phyloP scores from a whole-genome alignment of 225 moss, liverwort and hornwort genomes.

The Antitrichia curtipendula region DNA sequence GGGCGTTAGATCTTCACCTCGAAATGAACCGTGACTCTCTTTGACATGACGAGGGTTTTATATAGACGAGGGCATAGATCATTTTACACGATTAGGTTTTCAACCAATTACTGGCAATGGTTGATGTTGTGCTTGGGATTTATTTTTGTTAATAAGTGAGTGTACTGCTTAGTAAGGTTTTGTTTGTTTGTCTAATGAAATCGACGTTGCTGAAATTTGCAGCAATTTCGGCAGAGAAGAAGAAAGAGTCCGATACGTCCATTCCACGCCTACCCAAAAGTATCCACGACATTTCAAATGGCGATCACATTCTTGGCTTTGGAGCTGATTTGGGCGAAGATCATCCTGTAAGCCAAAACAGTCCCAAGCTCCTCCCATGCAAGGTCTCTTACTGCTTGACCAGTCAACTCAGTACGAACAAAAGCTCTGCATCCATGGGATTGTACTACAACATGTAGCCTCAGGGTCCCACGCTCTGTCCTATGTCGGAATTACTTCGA shows the following conservation, averaged over 20 bases:
- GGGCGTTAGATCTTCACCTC: background rate
- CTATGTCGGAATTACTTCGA: background rate
- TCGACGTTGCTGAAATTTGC: background rate
- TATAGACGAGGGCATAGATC: background rate
- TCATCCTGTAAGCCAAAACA: constrained; percentile 31
- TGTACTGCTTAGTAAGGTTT: background rate
- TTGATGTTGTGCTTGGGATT: background rate
- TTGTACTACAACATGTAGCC: background rate
- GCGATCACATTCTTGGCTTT: constrained; percentile 57
- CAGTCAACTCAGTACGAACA: background rate
- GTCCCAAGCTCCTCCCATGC: background rate
- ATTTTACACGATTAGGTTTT: background rate
- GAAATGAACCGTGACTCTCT: no score
- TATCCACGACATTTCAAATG: constrained; percentile 49
- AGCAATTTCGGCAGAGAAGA: constrained; percentile 31
- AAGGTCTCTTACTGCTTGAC: background rate
- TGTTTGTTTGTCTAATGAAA: background rate
- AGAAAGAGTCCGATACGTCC: background rate
- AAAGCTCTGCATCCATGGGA: background rate
- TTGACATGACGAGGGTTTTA: background rate
- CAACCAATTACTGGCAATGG: background rate
- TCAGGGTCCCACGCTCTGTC: background rate
- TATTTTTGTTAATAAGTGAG: background rate
- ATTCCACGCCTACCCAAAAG: constrained; percentile 27
- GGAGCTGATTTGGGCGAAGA: constrained; percentile 50